Evolutionary conservation across 23 red algal species (phyloP).

Genomic region (Gracilaria domingensis): DNA sequence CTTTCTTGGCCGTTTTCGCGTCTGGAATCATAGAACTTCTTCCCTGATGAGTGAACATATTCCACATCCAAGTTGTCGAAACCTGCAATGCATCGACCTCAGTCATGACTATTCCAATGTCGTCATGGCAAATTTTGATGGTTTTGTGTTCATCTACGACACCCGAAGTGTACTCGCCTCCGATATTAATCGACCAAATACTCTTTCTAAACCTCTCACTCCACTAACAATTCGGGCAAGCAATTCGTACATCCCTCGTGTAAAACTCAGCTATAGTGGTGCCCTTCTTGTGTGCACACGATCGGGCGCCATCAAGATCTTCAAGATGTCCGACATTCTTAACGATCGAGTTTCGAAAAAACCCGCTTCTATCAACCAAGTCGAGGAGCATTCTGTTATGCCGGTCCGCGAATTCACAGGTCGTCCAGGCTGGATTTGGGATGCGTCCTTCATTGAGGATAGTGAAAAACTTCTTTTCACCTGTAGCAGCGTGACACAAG

Average conservation of each 20-base stretch:
- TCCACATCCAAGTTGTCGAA: slow-evolving; percentile 40
- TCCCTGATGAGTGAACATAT: slow-evolving; percentile 8
- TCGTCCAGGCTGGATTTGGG: slow-evolving; percentile 69
- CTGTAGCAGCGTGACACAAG: slow-evolving; percentile 48
- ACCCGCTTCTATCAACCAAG: not conserved
- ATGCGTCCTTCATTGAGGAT: slow-evolving; percentile 45
- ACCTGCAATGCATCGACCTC: slow-evolving; percentile 56
- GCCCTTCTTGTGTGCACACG: slow-evolving; percentile 31
- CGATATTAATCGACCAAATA: slow-evolving; percentile 11
- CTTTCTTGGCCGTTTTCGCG: slow-evolving; percentile 51
- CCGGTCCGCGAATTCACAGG: slow-evolving; percentile 44
- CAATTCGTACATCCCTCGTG: slow-evolving; percentile 48
- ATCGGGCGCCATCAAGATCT: slow-evolving; percentile 39
- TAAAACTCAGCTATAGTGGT: slow-evolving; percentile 23
- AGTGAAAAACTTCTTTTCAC: slow-evolving; percentile 65
- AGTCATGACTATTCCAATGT: slow-evolving; percentile 34
- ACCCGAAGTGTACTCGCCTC: not conserved
- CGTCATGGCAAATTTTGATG: slow-evolving; percentile 72
- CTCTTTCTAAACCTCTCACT: not conserved
- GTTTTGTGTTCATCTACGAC: slow-evolving; percentile 53
- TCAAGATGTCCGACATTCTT: slow-evolving; percentile 49
- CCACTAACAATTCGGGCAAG: slow-evolving; percentile 50
- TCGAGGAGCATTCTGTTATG: slow-evolving; percentile 32
- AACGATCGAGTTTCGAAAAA: not conserved
- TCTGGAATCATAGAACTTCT: slow-evolving; percentile 42